Evolutionary conservation across 306 rosid genomes (phyloP).

Genomic region (Acacia acuminata): DNA sequence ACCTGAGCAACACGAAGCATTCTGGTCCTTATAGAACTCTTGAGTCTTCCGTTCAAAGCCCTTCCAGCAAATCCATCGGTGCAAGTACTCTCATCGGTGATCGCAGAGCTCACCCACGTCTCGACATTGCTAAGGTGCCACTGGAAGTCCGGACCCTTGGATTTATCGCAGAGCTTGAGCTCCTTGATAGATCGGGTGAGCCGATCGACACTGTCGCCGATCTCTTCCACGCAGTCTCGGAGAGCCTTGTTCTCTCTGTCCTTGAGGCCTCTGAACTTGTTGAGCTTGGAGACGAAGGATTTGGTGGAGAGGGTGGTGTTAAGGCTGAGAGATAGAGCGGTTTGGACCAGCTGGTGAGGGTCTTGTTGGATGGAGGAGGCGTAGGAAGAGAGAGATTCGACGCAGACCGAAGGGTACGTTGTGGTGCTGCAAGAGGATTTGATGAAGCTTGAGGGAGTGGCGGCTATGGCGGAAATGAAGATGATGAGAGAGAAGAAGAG

Average conservation of each 20-base stretch:
- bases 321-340: constrained; percentile 35
- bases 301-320: constrained; percentile 39
- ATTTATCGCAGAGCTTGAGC: constrained; percentile 34
- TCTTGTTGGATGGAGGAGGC: constrained; percentile 42
- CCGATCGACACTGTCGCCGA: constrained; percentile 42
- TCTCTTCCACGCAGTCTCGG: constrained; percentile 39
- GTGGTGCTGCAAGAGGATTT: constrained; percentile 46
- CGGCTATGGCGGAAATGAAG: neutral
- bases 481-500: neutral
- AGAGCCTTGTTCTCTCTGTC: constrained; percentile 37
- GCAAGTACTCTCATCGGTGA: constrained; percentile 46
- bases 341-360: constrained; percentile 46
- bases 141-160: constrained; percentile 32
- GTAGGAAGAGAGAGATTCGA: constrained; percentile 35
- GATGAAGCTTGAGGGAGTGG: constrained; percentile 34
- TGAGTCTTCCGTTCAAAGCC: constrained; percentile 32
- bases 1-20: constrained; percentile 52
- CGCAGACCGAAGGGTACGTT: constrained; percentile 33
- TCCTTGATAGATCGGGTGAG: constrained; percentile 38
- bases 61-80: constrained; percentile 47
- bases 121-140: constrained; percentile 59
- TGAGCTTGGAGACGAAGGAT: constrained; percentile 34
- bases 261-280: constrained; percentile 35
- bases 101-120: constrained; percentile 50
- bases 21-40: constrained; percentile 30